These are phyloP conservation scores for Eutrema heterophyllum DNA, from an alignment of 345 rosid genomes.

Conservation along the genomic window DNA sequence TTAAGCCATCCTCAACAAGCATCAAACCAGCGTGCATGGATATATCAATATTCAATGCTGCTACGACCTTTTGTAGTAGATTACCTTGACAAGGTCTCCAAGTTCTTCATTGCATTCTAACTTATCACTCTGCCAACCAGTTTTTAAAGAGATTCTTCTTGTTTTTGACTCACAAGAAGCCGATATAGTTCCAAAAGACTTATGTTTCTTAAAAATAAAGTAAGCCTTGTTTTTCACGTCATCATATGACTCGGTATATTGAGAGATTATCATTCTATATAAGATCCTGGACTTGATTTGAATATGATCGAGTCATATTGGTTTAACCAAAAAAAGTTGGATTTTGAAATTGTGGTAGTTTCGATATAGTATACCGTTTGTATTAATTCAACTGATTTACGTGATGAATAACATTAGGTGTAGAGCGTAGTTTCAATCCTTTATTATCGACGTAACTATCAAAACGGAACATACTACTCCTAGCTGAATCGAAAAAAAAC, in stretches of 20 bases:
- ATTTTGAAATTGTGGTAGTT: not conserved
- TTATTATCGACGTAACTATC: too few species aligned
- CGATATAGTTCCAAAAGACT: too few species aligned
- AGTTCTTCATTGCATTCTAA: slow-evolving; percentile 98
- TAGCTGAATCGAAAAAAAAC: not conserved
- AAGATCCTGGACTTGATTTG: not conserved
- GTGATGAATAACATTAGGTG: not conserved
- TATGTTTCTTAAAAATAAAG: too few species aligned
- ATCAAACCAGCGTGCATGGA: too few species aligned
- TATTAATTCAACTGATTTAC: too few species aligned
- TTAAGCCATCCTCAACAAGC: slow-evolving; percentile 56
- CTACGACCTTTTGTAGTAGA: not conserved
- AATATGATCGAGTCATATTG: not conserved
- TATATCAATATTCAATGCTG: too few species aligned
- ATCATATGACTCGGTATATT: too few species aligned
- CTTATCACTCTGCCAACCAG: not conserved
- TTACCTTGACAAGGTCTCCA: slow-evolving; percentile 99
- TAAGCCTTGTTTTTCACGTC: too few species aligned
- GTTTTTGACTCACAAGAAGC: too few species aligned
- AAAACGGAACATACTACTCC: not conserved
- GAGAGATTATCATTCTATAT: too few species aligned
- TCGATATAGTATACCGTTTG: not conserved
- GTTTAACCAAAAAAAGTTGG: not conserved
- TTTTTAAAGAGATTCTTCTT: too few species aligned
- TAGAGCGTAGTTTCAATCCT: not conserved